These are phyloP conservation scores for Gaeumannomyces tritici DNA, from an alignment of 2,329 filamentous ascomycete genomes.

Conservation along the genomic window DNA sequence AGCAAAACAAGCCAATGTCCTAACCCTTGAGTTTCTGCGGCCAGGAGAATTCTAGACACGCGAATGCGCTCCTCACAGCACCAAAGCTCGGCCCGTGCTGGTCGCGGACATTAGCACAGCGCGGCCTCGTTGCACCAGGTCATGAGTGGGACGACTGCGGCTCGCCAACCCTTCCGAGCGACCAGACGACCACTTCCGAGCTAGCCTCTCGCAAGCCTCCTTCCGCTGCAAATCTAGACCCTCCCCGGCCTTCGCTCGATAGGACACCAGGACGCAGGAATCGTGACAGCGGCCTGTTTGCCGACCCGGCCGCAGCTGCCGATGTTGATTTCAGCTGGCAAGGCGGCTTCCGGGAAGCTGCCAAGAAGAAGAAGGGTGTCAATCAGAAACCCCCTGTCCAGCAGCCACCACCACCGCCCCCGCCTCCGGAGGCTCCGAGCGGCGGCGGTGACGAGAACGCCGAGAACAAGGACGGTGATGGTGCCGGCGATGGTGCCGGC, in stretches of 20 bases:
- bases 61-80: slow-evolving; percentile 8
- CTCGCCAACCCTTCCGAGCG: slow-evolving; percentile 12
- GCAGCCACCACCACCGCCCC: not conserved
- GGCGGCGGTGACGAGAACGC: slow-evolving; percentile 14
- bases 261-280: not conserved
- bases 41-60: not conserved
- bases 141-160: slow-evolving; percentile 11
- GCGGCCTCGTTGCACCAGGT: slow-evolving; percentile 7
- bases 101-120: slow-evolving; percentile 14
- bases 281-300: slow-evolving; percentile 26
- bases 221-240: slow-evolving; percentile 4
- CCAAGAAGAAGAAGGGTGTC: slow-evolving; percentile 42
- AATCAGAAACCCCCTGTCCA: slow-evolving; percentile 24
- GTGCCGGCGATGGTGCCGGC: slow-evolving; percentile 14
- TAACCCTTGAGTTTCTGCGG: not conserved
- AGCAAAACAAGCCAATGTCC: not conserved
- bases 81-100: slow-evolving; percentile 19
- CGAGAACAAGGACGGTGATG: slow-evolving; percentile 19
- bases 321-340: slow-evolving; percentile 49
- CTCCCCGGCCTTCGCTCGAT: not conserved
- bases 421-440: slow-evolving; percentile 13
- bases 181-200: slow-evolving; percentile 21
- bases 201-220: slow-evolving; percentile 17
- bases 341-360: slow-evolving; percentile 43
- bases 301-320: slow-evolving; percentile 32